Percentiles rank a stretch among this genome's conserved stretches.
Evolutionary conservation across 176 grass and related monocot genomes (phyloP).

Genomic region (Alopecurus myosuroides): DNA sequence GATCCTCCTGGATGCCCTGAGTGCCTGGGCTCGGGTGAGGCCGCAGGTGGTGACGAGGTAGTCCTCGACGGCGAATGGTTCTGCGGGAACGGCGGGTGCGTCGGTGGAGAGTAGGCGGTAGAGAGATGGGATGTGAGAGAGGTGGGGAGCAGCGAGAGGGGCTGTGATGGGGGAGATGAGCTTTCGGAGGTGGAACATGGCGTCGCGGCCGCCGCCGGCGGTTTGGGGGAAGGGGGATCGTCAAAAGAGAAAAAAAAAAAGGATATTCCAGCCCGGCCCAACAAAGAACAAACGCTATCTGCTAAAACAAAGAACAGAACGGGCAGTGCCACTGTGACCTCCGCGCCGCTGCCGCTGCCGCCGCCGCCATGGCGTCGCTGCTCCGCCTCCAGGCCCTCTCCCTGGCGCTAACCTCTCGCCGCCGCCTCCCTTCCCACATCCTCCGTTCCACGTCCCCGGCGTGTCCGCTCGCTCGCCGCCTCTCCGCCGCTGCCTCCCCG

Average conservation of each 20-base stretch:
- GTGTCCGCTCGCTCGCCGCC: not conserved
- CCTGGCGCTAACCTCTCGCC: not conserved
- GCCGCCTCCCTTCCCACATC: not conserved
- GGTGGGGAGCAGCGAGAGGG: too few species aligned
- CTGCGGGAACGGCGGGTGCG: not conserved
- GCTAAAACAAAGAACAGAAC: not conserved
- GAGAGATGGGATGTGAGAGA: not conserved
- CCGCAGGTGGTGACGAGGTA: slow-evolving; percentile 33
- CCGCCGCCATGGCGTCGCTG: slow-evolving; percentile 45
- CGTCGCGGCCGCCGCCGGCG: not conserved
- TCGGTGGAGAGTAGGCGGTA: not conserved
- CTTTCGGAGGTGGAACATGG: not conserved
- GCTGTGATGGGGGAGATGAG: not conserved
- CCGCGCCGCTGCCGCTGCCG: slow-evolving; percentile 3
- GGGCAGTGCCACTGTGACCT: not conserved
- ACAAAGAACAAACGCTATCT: too few species aligned
- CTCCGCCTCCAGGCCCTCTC: slow-evolving; percentile 35
- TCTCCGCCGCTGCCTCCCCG: slow-evolving; percentile 10
- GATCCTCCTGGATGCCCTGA: not conserved
- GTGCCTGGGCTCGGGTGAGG: slow-evolving; percentile 3
- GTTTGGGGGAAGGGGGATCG: not conserved
- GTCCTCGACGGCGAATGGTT: slow-evolving; percentile 13
- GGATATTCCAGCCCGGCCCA: too few species aligned
- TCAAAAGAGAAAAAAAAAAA: too few species aligned
- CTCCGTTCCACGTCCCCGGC: not conserved